Evolutionary conservation across 2,329 filamentous ascomycete genomes (phyloP), one percentile per base, ranked within the genome.

Genomic region (Neofusicoccum sp.): DNA sequence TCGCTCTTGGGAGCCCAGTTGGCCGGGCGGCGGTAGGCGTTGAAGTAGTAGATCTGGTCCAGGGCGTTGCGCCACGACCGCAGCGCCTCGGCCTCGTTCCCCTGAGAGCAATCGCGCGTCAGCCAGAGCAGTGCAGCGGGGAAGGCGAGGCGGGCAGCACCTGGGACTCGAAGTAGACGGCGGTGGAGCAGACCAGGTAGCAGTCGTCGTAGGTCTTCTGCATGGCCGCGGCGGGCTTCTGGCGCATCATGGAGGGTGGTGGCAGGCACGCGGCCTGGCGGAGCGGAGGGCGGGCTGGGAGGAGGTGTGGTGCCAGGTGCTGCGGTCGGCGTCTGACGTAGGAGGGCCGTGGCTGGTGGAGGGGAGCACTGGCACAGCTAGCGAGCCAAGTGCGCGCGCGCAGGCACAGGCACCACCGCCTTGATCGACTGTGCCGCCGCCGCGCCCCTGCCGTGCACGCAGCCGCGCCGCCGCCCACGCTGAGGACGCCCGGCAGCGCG

Each of bases 161-260:
- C 85, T 96, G 89, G 73, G 89, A 86, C 79, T 99, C 95, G 75
- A 96, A 97, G 78, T 96, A 97, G 58, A 96, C 90, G 40, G 93
- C 93, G 1, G 93, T 98, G 12, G 93, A 97, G 77, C 93, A 97
- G 72, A 89, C 92, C 68, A 97, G 79, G 78, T 96, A 97, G 76
- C 90, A 93, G 76, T 98, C 92, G 79, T 98, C 93, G 78, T 98
- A 98, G 60, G 92, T 96, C 84, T 96, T 97, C 79, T 98, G 93
- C 75, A 97, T 86, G 64, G 87, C 86, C 76, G 89, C 86, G 71
- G 87, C 82, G 64, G 82, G 80, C 71, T 86, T 86, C 74, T 79
- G 79, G 71, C 81, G 80, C 78, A 83, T 83, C 78, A 81, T 82
- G 71, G 63, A 63, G 63, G 61, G 59, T 12, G 48, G 9, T 49